A percentile compares a stretch with the other conserved stretches of the same genome.
These are phyloP conservation scores for Elsinoe necatrix DNA, from an alignment of 2,329 filamentous ascomycete species.

Conservation along the genomic window DNA sequence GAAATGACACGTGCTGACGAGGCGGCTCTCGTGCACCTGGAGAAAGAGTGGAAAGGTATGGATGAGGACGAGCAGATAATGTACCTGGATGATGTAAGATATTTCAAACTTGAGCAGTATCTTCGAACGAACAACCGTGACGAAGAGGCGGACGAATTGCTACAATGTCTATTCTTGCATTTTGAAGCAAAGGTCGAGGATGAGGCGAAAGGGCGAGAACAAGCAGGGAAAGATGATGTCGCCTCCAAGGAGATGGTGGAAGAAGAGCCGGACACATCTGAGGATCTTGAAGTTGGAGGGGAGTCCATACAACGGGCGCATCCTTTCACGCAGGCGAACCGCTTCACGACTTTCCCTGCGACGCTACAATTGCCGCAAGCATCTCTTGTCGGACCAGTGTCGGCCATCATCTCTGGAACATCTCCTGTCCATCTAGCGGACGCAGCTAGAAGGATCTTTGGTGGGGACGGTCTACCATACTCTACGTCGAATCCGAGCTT, in stretches of 20 bases:
- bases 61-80: conserved; percentile 13
- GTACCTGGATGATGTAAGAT: conserved; percentile 13
- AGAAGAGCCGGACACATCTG: conserved; percentile 18
- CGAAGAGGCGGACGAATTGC: conserved; percentile 11
- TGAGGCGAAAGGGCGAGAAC: conserved; percentile 25
- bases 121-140: background rate
- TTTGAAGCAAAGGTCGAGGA: conserved; percentile 23
- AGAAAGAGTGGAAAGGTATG: conserved; percentile 18
- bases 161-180: conserved; percentile 11
- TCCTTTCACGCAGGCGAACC: conserved; percentile 63
- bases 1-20: conserved; percentile 15
- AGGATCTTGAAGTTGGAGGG: conserved; percentile 8
- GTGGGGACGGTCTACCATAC: conserved; percentile 65
- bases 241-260: conserved; percentile 22
- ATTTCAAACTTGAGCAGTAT: conserved; percentile 14
- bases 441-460: conserved; percentile 65
- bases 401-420: conserved; percentile 51
- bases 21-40: background rate
- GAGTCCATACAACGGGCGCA: conserved; percentile 53
- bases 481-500: conserved; percentile 61
- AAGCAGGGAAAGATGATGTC: conserved; percentile 14
- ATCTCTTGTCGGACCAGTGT: conserved; percentile 62
- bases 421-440: conserved; percentile 67
- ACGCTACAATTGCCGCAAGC: conserved; percentile 67
- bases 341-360: conserved; percentile 62